A percentile compares a stretch with the other conserved stretches of the same genome.
Conservation (phyloP, 202 grass and related monocot species). For the Carex sylvatica region DNA sequence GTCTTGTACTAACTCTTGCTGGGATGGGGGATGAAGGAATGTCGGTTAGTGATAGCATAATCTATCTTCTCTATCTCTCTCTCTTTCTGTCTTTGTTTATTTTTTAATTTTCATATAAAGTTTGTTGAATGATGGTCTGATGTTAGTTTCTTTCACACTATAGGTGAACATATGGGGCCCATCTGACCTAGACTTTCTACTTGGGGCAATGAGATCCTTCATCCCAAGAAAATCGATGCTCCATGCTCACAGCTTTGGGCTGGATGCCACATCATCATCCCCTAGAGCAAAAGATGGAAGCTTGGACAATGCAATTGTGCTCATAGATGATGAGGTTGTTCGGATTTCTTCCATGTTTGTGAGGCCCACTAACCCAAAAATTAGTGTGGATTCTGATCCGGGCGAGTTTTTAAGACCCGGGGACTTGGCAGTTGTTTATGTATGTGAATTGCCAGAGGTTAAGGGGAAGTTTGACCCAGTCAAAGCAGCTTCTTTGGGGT, state of each 20-base stretch:
- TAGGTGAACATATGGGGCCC: slow-evolving; percentile 97
- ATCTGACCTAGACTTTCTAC: slow-evolving; percentile 82
- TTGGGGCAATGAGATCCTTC: slow-evolving; percentile 81
- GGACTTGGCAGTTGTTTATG: slow-evolving; percentile 85
- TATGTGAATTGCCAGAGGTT: slow-evolving; percentile 82
- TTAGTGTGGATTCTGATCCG: slow-evolving; percentile 28
- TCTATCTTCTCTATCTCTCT: slow-evolving; percentile 11
- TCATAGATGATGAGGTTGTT: slow-evolving; percentile 92
- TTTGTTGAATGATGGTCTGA: slow-evolving; percentile 13
- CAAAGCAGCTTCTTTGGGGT: slow-evolving; percentile 70
- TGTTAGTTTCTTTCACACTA: slow-evolving; percentile 15
- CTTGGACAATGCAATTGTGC: slow-evolving; percentile 44
- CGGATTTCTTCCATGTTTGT: slow-evolving; percentile 79
- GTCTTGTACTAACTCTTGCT: slow-evolving; percentile 81
- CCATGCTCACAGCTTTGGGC: slow-evolving; percentile 86
- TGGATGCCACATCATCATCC: slow-evolving; percentile 31
- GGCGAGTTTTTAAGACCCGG: slow-evolving; percentile 51
- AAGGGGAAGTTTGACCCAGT: slow-evolving; percentile 89
- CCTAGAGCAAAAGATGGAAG: slow-evolving; percentile 26
- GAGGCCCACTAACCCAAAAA: slow-evolving; percentile 50
- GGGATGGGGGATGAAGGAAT: slow-evolving; percentile 96
- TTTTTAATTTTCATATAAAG: slow-evolving; percentile 12
- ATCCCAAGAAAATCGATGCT: slow-evolving; percentile 94
- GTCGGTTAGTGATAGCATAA: slow-evolving; percentile 57
- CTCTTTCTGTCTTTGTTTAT: neutral